Evolutionary conservation across 306 rosid genomes (phyloP).

Genomic region (Medicago arabica): DNA sequence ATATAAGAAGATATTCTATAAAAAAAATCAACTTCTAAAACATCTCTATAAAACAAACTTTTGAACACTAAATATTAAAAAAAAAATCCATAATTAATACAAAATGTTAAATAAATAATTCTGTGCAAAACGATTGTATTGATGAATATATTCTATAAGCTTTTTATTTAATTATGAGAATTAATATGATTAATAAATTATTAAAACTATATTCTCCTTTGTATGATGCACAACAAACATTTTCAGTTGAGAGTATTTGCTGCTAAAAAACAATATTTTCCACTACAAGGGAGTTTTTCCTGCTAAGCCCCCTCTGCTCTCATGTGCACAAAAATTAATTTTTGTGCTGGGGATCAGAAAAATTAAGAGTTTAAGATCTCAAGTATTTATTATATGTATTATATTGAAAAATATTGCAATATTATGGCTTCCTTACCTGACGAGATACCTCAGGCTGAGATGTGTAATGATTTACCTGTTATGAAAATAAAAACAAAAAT

Average conservation of each 20-base stretch:
- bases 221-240: no score
- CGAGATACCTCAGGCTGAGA: conserved; percentile 84
- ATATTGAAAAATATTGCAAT: neutral
- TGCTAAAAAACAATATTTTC: no score
- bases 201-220: conserved; percentile 15
- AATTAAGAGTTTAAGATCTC: conserved; percentile 14
- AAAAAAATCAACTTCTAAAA: conserved; percentile 24
- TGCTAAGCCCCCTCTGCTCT: neutral
- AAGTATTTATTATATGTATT: conserved; percentile 14
- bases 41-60: neutral
- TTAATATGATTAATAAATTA: conserved; percentile 1
- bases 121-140: neutral
- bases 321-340: neutral
- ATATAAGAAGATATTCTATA: neutral
- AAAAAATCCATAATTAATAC: neutral
- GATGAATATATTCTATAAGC: neutral
- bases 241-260: no score
- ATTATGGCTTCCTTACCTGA: conserved; percentile 64
- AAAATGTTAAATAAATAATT: conserved; percentile 1
- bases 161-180: neutral
- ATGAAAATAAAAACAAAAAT: conserved; percentile 9
- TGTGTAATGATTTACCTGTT: conserved; percentile 78
- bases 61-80: conserved; percentile 9
- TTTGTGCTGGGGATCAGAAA: conserved; percentile 7
- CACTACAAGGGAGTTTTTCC: conserved; percentile 3